phyloP scores from a whole-genome alignment of 1,284 basidiomycete species.

The Filobasidium uniguttulatum region DNA sequence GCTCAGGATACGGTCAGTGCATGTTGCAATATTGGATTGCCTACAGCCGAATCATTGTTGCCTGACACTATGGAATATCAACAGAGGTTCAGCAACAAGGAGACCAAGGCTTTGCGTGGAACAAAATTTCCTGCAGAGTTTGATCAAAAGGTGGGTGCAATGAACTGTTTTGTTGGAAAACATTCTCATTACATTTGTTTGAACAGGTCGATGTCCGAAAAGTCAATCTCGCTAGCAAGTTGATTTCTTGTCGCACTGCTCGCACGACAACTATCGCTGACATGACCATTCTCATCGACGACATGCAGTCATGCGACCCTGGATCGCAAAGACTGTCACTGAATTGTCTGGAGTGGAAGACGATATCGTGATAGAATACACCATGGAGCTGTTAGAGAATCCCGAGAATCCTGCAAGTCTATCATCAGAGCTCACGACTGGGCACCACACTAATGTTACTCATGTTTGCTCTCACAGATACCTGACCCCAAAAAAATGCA shows the following conservation, averaged over 20 bases:
- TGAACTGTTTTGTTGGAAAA: conserved; percentile 4
- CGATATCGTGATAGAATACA: conserved; percentile 92
- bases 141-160: conserved; percentile 57
- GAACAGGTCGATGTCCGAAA: conserved; percentile 65
- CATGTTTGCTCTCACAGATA: conserved; percentile 43
- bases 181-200: conserved; percentile 41
- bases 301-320: conserved; percentile 54
- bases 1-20: conserved; percentile 1
- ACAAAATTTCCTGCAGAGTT: conserved; percentile 86
- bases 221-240: conserved; percentile 63
- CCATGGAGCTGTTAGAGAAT: conserved; percentile 82
- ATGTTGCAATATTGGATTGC: not conserved
- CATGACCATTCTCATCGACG: too few relatives aligned
- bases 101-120: conserved; percentile 67
- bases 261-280: not conserved
- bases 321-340: conserved; percentile 82
- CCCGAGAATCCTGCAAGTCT: conserved; percentile 56
- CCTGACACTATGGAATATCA: not conserved
- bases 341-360: conserved; percentile 89
- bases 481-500: conserved; percentile 93
- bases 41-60: not conserved
- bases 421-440: not conserved
- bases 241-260: not conserved
- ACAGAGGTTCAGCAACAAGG: conserved; percentile 83
- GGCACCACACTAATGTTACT: too few relatives aligned